Conservation (phyloP, 2,329 filamentous ascomycete genomes). For the Aspergillus neoniger region DNA sequence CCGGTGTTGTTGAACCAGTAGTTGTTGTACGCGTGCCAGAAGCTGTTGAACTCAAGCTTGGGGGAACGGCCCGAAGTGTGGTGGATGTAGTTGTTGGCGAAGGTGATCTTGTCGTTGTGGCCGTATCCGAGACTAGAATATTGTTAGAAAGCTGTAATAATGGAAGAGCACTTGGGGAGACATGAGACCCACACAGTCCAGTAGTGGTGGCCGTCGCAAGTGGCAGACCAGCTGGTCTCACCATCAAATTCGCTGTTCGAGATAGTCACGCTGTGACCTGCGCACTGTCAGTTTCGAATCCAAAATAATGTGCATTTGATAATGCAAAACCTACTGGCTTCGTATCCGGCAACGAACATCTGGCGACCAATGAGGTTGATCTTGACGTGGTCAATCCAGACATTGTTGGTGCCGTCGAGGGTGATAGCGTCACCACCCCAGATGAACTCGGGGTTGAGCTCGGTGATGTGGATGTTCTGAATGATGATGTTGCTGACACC, state of each 20-base stretch:
- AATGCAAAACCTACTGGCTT: conserved; percentile 41
- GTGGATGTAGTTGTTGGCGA: conserved; percentile 63
- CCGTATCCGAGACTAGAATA: conserved; percentile 54
- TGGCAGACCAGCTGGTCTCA: conserved; percentile 54
- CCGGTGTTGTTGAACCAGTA: conserved; percentile 45
- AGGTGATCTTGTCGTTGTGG: conserved; percentile 56
- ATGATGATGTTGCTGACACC: conserved; percentile 59
- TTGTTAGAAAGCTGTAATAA: background rate
- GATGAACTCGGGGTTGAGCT: conserved; percentile 56
- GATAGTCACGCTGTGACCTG: conserved; percentile 32
- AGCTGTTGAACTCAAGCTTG: conserved; percentile 56
- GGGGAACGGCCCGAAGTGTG: conserved; percentile 59
- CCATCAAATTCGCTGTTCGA: conserved; percentile 63
- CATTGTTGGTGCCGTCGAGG: conserved; percentile 43
- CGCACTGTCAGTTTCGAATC: conserved; percentile 30
- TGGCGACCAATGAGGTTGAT: conserved; percentile 38
- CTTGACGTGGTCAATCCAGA: conserved; percentile 55
- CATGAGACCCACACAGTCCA: conserved; percentile 48
- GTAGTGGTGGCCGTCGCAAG: conserved; percentile 61
- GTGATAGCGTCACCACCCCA: conserved; percentile 62
- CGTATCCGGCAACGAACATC: conserved; percentile 30
- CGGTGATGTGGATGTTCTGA: conserved; percentile 58
- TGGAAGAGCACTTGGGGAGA: background rate
- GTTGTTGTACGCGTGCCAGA: conserved; percentile 53
- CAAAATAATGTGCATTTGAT: conserved; percentile 48